Evolutionary conservation across 2,329 filamentous ascomycete species (phyloP).

Genomic region (Graphilbum ipis-grandicollis): DNA sequence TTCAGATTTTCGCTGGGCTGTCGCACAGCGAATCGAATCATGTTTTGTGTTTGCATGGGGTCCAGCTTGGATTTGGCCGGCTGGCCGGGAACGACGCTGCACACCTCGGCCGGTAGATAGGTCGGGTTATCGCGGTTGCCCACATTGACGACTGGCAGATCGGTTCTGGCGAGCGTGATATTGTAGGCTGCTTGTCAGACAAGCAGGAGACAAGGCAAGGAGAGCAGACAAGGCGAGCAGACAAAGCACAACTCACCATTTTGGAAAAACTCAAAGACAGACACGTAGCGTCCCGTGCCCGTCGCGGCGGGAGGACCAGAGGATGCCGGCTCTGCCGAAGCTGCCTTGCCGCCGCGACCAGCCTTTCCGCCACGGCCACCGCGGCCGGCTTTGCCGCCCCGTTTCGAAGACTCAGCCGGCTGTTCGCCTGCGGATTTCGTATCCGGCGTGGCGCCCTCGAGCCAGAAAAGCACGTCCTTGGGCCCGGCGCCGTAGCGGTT

Average conservation of each 20-base stretch:
- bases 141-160: slow-evolving; percentile 46
- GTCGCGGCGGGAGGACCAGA: too few relatives aligned
- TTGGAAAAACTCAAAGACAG: slow-evolving; percentile 32
- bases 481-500: slow-evolving; percentile 25
- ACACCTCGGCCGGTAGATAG: slow-evolving; percentile 51
- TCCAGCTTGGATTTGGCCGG: slow-evolving; percentile 40
- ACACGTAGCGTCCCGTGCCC: slow-evolving; percentile 23
- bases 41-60: slow-evolving; percentile 41
- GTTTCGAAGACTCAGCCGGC: slow-evolving; percentile 5
- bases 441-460: slow-evolving; percentile 12
- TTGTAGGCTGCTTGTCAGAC: background rate
- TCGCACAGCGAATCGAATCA: slow-evolving; percentile 59
- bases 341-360: slow-evolving; percentile 3
- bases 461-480: slow-evolving; percentile 35
- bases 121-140: slow-evolving; percentile 37
- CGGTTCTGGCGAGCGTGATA: background rate
- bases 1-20: slow-evolving; percentile 47
- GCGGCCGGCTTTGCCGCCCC: background rate
- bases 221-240: too few relatives aligned
- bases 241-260: slow-evolving; percentile 17
- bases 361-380: slow-evolving; percentile 13
- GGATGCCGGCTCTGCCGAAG: slow-evolving; percentile 2
- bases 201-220: too few relatives aligned
- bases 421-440: too few relatives aligned
- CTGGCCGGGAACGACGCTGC: slow-evolving; percentile 48